Percentiles rank a stretch among this genome's conserved stretches.
phyloP scores from a whole-genome alignment of 139 green algal species.

The Bryopsis sp. region DNA sequence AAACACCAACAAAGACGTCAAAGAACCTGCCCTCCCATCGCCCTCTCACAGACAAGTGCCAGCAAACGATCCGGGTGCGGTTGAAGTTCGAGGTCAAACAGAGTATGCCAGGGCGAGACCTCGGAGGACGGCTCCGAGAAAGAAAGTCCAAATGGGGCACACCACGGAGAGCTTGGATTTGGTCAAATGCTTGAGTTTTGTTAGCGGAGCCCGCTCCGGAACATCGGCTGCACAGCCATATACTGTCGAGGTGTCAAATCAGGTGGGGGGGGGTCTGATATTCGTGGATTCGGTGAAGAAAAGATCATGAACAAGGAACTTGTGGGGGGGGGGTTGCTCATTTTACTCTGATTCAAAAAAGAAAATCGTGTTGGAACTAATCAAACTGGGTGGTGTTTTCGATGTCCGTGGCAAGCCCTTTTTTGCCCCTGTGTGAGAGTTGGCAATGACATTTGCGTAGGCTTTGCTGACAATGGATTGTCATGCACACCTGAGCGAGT shows the following conservation, averaged over 20 bases:
- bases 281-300: too few relatives aligned
- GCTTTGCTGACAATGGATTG: constrained; percentile 54
- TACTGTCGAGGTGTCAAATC: constrained; percentile 33
- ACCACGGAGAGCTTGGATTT: constrained; percentile 61
- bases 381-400: too few relatives aligned
- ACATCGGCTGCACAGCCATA: constrained; percentile 50
- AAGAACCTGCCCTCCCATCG: too few relatives aligned
- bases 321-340: too few relatives aligned
- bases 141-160: constrained; percentile 35
- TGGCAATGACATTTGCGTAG: constrained; percentile 18
- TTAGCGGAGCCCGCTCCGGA: constrained; percentile 37
- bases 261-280: too few relatives aligned
- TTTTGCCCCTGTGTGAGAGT: neutral
- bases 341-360: too few relatives aligned
- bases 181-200: constrained; percentile 43
- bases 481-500: constrained; percentile 48
- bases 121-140: constrained; percentile 27
- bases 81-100: constrained; percentile 27
- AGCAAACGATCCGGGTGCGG: too few relatives aligned
- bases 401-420: neutral
- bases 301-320: too few relatives aligned
- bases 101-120: constrained; percentile 59
- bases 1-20: too few relatives aligned
- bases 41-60: too few relatives aligned
- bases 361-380: too few relatives aligned